Conservation (phyloP, 2,329 filamentous ascomycete genomes). For the Golovinomyces cichoracearum region DNA sequence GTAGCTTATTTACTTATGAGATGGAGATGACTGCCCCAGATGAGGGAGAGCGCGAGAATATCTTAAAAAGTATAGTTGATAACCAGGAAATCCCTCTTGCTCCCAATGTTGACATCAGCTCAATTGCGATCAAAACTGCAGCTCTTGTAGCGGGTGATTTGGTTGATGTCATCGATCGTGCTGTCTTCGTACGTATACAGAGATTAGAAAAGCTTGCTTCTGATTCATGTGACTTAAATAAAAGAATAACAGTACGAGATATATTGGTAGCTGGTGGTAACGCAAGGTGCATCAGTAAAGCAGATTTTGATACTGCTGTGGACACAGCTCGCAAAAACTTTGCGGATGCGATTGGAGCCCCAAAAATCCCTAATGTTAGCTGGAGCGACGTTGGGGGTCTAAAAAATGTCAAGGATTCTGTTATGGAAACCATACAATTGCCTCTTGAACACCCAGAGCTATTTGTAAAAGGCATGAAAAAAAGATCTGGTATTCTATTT, state of each 20-base stretch:
- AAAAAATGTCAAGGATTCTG: constrained; percentile 84
- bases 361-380: constrained; percentile 88
- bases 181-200: constrained; percentile 46
- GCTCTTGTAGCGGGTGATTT: constrained; percentile 84
- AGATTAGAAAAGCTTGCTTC: constrained; percentile 49
- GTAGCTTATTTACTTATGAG: constrained; percentile 84
- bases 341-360: constrained; percentile 84
- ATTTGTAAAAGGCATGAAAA: constrained; percentile 95
- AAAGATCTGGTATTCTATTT: constrained; percentile 76
- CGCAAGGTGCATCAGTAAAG: constrained; percentile 50
- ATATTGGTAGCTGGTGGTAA: constrained; percentile 70
- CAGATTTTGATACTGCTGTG: constrained; percentile 77
- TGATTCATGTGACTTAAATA: constrained; percentile 18
- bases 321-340: constrained; percentile 95
- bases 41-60: constrained; percentile 71
- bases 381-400: constrained; percentile 93
- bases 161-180: constrained; percentile 79
- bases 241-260: constrained; percentile 43
- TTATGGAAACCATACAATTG: constrained; percentile 86
- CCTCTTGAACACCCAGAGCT: constrained; percentile 76
- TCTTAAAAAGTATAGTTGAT: constrained; percentile 52
- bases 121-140: constrained; percentile 80
- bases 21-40: constrained; percentile 82
- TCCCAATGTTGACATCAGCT: constrained; percentile 56
- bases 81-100: constrained; percentile 54